phyloP scores from a whole-genome alignment of 352 stramenopile genomes.

The Phytophthora sansomeana region DNA sequence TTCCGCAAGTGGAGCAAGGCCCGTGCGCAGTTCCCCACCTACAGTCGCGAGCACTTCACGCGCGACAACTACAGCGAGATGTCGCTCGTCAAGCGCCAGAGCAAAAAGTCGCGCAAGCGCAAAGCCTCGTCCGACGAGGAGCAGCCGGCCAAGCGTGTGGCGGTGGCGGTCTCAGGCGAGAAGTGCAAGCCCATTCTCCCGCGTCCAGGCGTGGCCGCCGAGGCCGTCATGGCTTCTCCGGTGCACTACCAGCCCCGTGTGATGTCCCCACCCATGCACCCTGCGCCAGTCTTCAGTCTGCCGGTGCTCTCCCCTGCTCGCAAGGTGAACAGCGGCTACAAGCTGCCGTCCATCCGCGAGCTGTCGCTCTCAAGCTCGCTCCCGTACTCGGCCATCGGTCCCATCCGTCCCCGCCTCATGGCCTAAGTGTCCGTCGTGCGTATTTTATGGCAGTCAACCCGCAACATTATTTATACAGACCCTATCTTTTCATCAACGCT shows the following conservation, averaged over 20 bases:
- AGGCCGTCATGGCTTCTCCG: constrained; percentile 12
- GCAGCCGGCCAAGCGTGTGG: constrained; percentile 46
- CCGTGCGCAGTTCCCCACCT: constrained; percentile 75
- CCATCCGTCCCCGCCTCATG: constrained; percentile 51
- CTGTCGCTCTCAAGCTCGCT: constrained; percentile 47
- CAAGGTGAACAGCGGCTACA: constrained; percentile 51
- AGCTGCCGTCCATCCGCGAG: constrained; percentile 66
- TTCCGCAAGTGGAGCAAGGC: constrained; percentile 93
- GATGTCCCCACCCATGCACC: constrained; percentile 32
- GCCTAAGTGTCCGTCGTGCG: constrained; percentile 37
- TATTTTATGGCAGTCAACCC: constrained; percentile 34
- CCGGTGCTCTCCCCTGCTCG: constrained; percentile 53
- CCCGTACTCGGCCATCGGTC: constrained; percentile 26
- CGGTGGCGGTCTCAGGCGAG: constrained; percentile 38
- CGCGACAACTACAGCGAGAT: constrained; percentile 88
- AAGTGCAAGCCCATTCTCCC: constrained; percentile 80
- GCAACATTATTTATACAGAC: constrained; percentile 40
- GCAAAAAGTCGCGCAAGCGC: constrained; percentile 86
- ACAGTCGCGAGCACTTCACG: constrained; percentile 84
- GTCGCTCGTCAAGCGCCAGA: constrained; percentile 88
- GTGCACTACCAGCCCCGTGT: constrained; percentile 19
- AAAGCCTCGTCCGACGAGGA: constrained; percentile 45
- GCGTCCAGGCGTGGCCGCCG: constrained; percentile 23
- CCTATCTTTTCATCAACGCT: no score
- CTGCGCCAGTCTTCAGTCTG: constrained; percentile 36